Percentiles rank a stretch among this genome's conserved stretches.
Conservation (phyloP, 208 protist species). For the Leishmania mexicana region DNA sequence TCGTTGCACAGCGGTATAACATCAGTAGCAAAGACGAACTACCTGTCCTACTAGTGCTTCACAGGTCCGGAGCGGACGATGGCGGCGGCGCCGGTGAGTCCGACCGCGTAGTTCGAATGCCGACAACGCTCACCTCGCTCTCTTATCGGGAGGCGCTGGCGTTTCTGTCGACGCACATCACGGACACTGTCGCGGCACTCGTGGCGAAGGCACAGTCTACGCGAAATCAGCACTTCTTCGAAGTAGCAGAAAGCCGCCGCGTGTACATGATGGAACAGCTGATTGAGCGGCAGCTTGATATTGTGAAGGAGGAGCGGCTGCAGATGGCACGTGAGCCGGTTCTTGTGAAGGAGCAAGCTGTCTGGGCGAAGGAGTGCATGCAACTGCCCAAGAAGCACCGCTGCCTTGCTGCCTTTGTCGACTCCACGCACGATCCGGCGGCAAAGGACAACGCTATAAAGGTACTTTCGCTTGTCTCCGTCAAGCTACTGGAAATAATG, state of each 20-base stretch:
- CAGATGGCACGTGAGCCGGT: conserved; percentile 13
- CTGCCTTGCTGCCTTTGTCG: conserved; percentile 39
- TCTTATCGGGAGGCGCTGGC: conserved; percentile 16
- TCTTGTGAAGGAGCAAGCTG: conserved; percentile 16
- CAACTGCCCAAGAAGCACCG: conserved; percentile 22
- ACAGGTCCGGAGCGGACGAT: conserved; percentile 11
- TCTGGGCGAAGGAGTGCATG: conserved; percentile 32
- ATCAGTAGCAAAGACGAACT: conserved; percentile 25
- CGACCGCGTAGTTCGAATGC: conserved; percentile 32
- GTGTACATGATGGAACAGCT: conserved; percentile 16
- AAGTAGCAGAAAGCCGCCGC: conserved; percentile 14
- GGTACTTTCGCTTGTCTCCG: conserved; percentile 22
- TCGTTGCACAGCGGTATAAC: conserved; percentile 42
- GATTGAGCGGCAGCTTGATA: conserved; percentile 21
- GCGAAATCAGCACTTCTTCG: background rate
- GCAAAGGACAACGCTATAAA: conserved; percentile 6
- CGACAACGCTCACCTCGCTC: background rate
- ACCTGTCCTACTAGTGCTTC: conserved; percentile 39
- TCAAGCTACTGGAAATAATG: conserved; percentile 23
- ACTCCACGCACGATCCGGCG: conserved; percentile 13
- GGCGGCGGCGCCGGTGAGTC: conserved; percentile 8
- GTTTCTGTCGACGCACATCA: conserved; percentile 19
- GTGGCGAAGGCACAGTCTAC: conserved; percentile 15
- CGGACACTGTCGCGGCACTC: conserved; percentile 13
- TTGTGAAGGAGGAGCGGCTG: conserved; percentile 21